These are phyloP conservation scores for Cotoneaster glaucophyllus DNA, from an alignment of 306 rosid species.

Conservation along the genomic window DNA sequence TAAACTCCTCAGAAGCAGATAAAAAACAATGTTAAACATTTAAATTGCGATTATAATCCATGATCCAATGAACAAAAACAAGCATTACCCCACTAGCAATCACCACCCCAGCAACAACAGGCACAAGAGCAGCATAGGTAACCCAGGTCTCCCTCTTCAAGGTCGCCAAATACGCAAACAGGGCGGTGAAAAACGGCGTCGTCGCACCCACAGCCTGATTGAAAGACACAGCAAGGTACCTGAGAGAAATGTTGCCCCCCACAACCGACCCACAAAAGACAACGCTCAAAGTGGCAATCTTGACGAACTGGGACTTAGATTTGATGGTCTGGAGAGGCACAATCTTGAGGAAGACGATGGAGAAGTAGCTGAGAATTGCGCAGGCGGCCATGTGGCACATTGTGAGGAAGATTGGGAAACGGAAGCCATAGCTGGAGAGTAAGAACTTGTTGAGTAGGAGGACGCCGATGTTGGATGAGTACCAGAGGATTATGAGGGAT, in stretches of 20 bases:
- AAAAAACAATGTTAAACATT: background rate
- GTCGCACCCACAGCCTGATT: slow-evolving; percentile 98
- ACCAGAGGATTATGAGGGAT: slow-evolving; percentile 72
- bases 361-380: slow-evolving; percentile 80
- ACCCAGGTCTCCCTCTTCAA: slow-evolving; percentile 94
- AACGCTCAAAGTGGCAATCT: slow-evolving; percentile 73
- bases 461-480: slow-evolving; percentile 90
- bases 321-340: slow-evolving; percentile 82
- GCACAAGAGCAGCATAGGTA: slow-evolving; percentile 89
- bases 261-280: slow-evolving; percentile 94
- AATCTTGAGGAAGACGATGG: slow-evolving; percentile 72
- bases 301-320: slow-evolving; percentile 74
- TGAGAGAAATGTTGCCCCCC: slow-evolving; percentile 85
- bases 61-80: background rate
- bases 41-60: background rate
- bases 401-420: slow-evolving; percentile 95
- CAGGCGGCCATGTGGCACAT: slow-evolving; percentile 99
- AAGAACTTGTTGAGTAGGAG: slow-evolving; percentile 85
- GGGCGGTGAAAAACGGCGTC: slow-evolving; percentile 91
- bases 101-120: slow-evolving; percentile 96
- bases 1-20: background rate
- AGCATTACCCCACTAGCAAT: slow-evolving; percentile 96
- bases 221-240: slow-evolving; percentile 88
- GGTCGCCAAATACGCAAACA: slow-evolving; percentile 77
- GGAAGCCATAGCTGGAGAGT: slow-evolving; percentile 83